Conservation (phyloP, 2,329 filamentous ascomycete genomes). For the Dactylellina cionopaga region DNA sequence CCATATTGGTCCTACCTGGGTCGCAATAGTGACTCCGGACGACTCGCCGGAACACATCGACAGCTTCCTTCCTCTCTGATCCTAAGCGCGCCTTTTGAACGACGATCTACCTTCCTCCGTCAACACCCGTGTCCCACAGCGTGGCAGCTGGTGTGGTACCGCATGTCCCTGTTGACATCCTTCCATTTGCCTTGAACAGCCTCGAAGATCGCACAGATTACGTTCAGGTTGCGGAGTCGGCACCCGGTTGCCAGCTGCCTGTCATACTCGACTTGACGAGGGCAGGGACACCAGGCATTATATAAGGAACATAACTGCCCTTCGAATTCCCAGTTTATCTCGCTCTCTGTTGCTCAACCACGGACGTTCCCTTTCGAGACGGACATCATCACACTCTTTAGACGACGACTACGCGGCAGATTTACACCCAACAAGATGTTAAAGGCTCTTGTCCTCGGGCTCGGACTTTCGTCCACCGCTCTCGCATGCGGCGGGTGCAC, state of each 20-base stretch:
- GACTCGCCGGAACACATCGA: slow-evolving; percentile 3
- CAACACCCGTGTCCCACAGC: slow-evolving; percentile 12
- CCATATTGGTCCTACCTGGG: slow-evolving; percentile 8
- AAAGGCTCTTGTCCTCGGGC: slow-evolving; percentile 35
- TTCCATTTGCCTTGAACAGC: slow-evolving; percentile 24
- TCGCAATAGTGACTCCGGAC: slow-evolving; percentile 8
- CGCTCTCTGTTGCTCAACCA: slow-evolving; percentile 22
- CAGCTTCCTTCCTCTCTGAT: slow-evolving; percentile 42
- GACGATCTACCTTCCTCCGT: slow-evolving; percentile 34
- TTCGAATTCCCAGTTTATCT: background rate
- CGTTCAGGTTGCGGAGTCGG: slow-evolving; percentile 12
- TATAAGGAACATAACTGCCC: slow-evolving; percentile 16
- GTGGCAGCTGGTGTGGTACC: slow-evolving; percentile 11
- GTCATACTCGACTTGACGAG: slow-evolving; percentile 10
- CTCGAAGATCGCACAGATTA: slow-evolving; percentile 29
- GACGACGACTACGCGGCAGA: background rate
- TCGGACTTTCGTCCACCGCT: slow-evolving; percentile 41
- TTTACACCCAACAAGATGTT: slow-evolving; percentile 24
- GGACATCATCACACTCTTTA: slow-evolving; percentile 18
- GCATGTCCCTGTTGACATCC: background rate
- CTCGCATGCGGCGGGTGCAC: slow-evolving; percentile 48
- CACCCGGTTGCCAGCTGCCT: background rate
- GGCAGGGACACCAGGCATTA: background rate
- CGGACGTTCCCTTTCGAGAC: slow-evolving; percentile 15
- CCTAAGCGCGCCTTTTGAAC: slow-evolving; percentile 7